A percentile compares a stretch with the other conserved stretches of the same genome.
Evolutionary conservation across 2,329 filamentous ascomycete species (phyloP).

Genomic region (Penicillium sp.): DNA sequence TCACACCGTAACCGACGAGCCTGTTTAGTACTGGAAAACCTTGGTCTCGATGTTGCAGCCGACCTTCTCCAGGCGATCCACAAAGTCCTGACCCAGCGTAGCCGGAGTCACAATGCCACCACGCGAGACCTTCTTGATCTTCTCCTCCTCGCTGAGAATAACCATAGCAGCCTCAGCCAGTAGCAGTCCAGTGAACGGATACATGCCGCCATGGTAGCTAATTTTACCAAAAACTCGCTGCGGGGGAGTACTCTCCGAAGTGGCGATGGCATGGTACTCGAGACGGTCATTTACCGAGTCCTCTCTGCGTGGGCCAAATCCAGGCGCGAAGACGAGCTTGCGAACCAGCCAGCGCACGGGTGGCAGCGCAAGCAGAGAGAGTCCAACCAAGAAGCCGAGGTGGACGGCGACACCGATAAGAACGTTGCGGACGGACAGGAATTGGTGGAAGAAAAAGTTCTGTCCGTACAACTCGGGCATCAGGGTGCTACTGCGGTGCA

Average conservation of each 20-base stretch:
- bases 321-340: slow-evolving; percentile 49
- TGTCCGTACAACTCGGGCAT: slow-evolving; percentile 56
- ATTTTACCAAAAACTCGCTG: slow-evolving; percentile 44
- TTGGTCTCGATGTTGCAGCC: slow-evolving; percentile 43
- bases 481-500: slow-evolving; percentile 59
- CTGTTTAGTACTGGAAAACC: slow-evolving; percentile 31
- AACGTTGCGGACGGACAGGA: slow-evolving; percentile 50
- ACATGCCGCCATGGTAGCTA: slow-evolving; percentile 42
- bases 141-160: slow-evolving; percentile 42
- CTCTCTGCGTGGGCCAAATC: slow-evolving; percentile 49
- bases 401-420: slow-evolving; percentile 51
- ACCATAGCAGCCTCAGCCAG: slow-evolving; percentile 46
- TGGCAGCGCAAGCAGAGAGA: slow-evolving; percentile 49
- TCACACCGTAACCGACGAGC: neutral
- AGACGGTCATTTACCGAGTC: slow-evolving; percentile 38
- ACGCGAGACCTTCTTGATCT: slow-evolving; percentile 40
- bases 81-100: slow-evolving; percentile 46
- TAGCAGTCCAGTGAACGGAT: slow-evolving; percentile 44
- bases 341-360: slow-evolving; percentile 52
- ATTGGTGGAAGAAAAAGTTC: slow-evolving; percentile 57
- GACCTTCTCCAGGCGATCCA: slow-evolving; percentile 45
- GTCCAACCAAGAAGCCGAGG: slow-evolving; percentile 44
- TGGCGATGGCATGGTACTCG: slow-evolving; percentile 46
- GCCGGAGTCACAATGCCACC: slow-evolving; percentile 50
- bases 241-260: slow-evolving; percentile 35